Conservation (phyloP, 139 green algal genomes). For the Coelastrella sp. region DNA sequence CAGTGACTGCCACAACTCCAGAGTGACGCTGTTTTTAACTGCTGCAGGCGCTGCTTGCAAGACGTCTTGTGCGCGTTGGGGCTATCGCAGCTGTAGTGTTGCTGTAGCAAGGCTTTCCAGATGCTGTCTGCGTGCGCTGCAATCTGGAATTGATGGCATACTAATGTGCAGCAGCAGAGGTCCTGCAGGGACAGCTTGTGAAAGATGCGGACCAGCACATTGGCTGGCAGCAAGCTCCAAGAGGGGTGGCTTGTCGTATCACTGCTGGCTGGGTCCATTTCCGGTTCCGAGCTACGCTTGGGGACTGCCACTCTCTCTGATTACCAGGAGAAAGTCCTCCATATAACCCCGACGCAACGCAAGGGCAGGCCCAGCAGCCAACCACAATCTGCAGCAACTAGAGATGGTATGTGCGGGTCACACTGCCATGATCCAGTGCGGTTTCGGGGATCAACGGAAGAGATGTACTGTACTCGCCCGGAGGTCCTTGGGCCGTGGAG, state of each 20-base stretch:
- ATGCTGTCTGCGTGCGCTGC: background rate
- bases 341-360: no score
- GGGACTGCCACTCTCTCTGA: background rate
- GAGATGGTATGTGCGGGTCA: no score
- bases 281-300: background rate
- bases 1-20: background rate
- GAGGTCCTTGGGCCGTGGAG: no score
- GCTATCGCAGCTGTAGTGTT: background rate
- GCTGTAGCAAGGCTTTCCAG: background rate
- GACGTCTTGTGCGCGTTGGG: background rate
- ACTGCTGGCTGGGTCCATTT: background rate
- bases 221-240: background rate
- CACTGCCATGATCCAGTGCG: no score
- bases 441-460: no score
- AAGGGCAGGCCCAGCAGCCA: no score
- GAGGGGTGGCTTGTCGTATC: background rate
- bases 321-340: no score
- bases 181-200: background rate
- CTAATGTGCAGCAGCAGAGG: background rate
- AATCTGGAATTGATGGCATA: background rate
- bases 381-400: no score
- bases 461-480: no score
- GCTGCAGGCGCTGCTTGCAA: background rate
- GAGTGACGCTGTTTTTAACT: background rate
- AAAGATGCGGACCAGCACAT: slow-evolving; percentile 17